These are phyloP conservation scores for Coemansia sp. DNA, from an alignment of 192 early-diverging fungal species.

Conservation along the genomic window DNA sequence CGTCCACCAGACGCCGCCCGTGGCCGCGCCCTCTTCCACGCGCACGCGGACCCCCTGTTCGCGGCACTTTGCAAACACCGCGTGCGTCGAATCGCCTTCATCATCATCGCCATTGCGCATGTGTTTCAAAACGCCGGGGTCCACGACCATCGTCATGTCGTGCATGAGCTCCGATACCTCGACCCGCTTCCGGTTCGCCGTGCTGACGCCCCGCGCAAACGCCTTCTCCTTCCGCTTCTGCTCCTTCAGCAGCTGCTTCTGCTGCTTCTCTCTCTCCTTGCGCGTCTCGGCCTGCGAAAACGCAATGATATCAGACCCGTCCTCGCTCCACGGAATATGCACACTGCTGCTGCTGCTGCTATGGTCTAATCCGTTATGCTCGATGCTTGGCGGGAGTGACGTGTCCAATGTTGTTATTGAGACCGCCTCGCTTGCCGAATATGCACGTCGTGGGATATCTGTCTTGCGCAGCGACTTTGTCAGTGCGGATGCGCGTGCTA, in stretches of 20 bases:
- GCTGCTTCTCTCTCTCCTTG: background rate
- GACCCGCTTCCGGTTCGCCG: constrained; percentile 13
- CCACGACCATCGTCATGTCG: constrained; percentile 33
- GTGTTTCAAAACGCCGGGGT: constrained; percentile 6
- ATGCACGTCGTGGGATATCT: background rate
- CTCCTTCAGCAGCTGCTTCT: background rate
- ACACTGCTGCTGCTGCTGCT: background rate
- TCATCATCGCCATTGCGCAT: background rate
- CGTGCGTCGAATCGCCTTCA: background rate
- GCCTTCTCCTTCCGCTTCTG: background rate
- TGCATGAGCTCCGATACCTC: constrained; percentile 10
- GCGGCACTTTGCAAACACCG: constrained; percentile 1
- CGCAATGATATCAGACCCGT: background rate
- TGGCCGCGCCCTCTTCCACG: background rate
- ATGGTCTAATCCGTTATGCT: background rate
- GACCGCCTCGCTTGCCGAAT: background rate
- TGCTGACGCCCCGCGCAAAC: background rate
- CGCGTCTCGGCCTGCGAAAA: background rate
- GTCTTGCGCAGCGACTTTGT: background rate
- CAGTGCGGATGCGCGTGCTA: background rate
- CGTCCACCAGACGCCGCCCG: constrained; percentile 28
- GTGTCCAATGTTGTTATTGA: background rate
- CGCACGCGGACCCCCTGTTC: constrained; percentile 1
- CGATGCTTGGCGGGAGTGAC: background rate
- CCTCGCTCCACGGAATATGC: background rate